Base-by-base conservation (phyloP, 2,329 filamentous ascomycete species). In the Colletotrichum tropicale region DNA sequence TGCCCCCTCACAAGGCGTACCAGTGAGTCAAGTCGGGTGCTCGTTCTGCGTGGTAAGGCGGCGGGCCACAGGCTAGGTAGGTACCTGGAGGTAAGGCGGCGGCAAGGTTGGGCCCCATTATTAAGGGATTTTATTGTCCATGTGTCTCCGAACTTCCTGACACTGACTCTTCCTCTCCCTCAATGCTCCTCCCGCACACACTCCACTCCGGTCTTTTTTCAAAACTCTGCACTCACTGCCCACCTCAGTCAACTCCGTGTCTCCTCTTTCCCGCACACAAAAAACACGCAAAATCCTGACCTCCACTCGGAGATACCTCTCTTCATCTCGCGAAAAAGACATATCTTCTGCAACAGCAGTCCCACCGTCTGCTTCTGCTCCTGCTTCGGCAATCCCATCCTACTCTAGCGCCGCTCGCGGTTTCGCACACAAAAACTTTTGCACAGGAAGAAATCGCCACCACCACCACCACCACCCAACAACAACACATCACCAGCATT, bases 41-140 rank as follows among this genome's bases (percentile, higher is more conserved):
- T 16, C 28, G 32, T 43, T 36, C 32, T 38, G 61, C 32, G 61
- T 43, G 61, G 61, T 66, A 66, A 32, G 62, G 62, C 62, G 36
- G 21, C 36, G 34, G 62, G 66, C 24, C n/a, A 36, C 4, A 36
- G 36, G 30, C 43, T 48, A 13, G 43, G 43, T 48, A 48, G 43
- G 43, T 21, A 21, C 43, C 43, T 48, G 43, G n/a, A 48, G n/a
- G 43, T 48, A 48, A 32, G 58, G 28, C 58, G 43, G 66, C 34
- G 52, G 66, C 55, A 48, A 69, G 66, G 55, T 52, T 70, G 28
- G 38, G 67, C 56, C 67, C 67, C 67, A 62, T 70, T 70, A 62
- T 70, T 70, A 70, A 62, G 56, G 67, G 52, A 70, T 70, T 70
- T 70, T 62, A 62, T 70, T 62, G 67, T 62, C 48, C 67, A 70